phyloP scores from a whole-genome alignment of 75 land plant species.

The Sequoiadendron giganteum region DNA sequence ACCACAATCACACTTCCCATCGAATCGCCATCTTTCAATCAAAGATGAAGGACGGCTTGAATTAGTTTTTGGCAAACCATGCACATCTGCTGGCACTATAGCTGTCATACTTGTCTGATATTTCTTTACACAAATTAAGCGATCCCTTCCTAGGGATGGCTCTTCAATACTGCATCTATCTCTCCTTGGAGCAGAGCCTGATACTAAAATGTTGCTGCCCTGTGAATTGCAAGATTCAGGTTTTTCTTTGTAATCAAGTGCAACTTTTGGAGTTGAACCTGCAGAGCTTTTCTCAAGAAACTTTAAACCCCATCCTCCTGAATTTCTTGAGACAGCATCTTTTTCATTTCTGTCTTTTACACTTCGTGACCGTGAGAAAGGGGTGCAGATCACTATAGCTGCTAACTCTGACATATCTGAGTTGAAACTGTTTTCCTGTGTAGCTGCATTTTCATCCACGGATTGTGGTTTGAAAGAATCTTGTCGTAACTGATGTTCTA shows the following conservation, averaged over 20 bases:
- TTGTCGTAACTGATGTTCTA: neutral
- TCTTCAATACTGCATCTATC: neutral
- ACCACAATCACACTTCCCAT: constrained; percentile 25
- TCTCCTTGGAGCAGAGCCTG: neutral
- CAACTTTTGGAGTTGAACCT: neutral
- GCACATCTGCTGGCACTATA: constrained; percentile 17
- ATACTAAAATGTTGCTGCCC: neutral
- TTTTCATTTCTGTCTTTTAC: neutral
- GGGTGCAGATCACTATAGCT: neutral
- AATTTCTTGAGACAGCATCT: neutral
- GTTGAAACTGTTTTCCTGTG: neutral
- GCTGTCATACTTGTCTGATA: constrained; percentile 10
- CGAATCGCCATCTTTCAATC: constrained; percentile 18
- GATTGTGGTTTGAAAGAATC: neutral
- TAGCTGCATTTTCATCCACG: neutral
- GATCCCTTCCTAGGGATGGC: neutral
- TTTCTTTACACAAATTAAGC: neutral
- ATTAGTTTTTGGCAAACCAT: constrained; percentile 9
- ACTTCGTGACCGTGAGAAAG: neutral
- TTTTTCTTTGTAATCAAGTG: neutral
- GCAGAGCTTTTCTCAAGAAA: neutral
- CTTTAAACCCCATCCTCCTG: neutral
- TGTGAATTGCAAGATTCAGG: neutral
- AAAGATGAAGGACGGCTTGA: constrained; percentile 12
- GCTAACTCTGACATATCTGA: neutral